Percentiles rank a stretch among this genome's conserved stretches.
phyloP scores from a whole-genome alignment of 208 protist genomes.

The Crithidia fasciculata region DNA sequence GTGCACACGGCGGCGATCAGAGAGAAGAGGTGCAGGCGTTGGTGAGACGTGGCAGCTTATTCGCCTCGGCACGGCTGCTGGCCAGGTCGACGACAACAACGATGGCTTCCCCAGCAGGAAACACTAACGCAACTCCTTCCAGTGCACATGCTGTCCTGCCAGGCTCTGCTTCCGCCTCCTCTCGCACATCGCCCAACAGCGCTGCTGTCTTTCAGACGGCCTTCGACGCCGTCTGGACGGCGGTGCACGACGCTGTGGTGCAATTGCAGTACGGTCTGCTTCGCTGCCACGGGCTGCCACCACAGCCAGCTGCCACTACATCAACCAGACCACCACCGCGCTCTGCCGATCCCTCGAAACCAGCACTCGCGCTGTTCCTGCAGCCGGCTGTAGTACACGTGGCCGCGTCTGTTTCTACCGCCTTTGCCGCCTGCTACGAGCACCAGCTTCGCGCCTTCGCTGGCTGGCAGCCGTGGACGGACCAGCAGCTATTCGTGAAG shows the following conservation, averaged over 20 bases:
- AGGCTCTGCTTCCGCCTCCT: too few relatives aligned
- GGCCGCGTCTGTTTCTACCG: conserved; percentile 14
- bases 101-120: too few relatives aligned
- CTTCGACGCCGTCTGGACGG: conserved; percentile 11
- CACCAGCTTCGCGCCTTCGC: conserved; percentile 14
- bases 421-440: conserved; percentile 39
- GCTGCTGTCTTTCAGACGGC: neutral
- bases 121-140: too few relatives aligned
- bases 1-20: neutral
- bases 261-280: conserved; percentile 16
- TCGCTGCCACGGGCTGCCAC: neutral
- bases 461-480: conserved; percentile 64
- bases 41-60: neutral
- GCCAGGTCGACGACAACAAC: too few relatives aligned
- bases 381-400: conserved; percentile 46
- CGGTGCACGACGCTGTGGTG: conserved; percentile 8
- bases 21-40: neutral
- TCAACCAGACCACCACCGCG: too few relatives aligned
- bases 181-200: neutral
- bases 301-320: too few relatives aligned
- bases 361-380: conserved; percentile 22
- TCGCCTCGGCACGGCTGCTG: neutral
- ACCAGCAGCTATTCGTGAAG: conserved; percentile 47
- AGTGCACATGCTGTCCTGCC: too few relatives aligned
- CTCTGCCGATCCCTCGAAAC: neutral